Conservation (phyloP, 148 eudicot genomes). For the Hydrangea macrophylla region DNA sequence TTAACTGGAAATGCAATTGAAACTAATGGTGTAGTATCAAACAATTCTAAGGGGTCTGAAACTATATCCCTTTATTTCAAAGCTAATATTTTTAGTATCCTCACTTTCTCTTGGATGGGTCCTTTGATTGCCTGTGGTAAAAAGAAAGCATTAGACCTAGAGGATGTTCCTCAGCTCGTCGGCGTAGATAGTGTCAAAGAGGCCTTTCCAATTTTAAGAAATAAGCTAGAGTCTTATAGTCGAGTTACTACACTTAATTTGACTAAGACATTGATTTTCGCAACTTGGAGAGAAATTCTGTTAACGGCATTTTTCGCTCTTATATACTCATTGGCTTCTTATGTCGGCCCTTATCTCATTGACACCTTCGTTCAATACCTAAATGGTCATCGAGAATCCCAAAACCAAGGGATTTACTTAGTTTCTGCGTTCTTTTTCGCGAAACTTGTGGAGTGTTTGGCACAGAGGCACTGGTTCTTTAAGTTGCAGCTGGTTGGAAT, state of each 20-base stretch:
- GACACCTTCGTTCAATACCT: constrained; percentile 48
- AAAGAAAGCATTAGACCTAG: neutral
- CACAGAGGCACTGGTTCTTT: constrained; percentile 39
- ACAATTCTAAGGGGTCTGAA: too few species aligned
- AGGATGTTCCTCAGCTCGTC: neutral
- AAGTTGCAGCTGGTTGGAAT: constrained; percentile 33
- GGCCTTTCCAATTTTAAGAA: neutral
- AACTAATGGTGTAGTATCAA: neutral
- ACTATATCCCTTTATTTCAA: neutral
- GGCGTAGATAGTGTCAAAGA: neutral
- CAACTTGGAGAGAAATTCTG: constrained; percentile 40
- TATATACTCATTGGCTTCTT: constrained; percentile 25
- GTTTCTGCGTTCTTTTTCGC: constrained; percentile 34
- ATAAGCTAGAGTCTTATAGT: neutral
- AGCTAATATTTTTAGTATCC: neutral
- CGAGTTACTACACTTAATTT: neutral
- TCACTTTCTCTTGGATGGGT: neutral
- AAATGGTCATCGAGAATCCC: too few species aligned
- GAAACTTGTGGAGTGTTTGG: constrained; percentile 34
- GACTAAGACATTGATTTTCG: constrained; percentile 25
- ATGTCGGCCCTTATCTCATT: constrained; percentile 44
- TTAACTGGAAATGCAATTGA: constrained; percentile 15
- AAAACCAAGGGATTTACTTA: too few species aligned
- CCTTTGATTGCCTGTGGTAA: neutral
- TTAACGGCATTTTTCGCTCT: constrained; percentile 25